Percentiles rank a stretch among this genome's conserved stretches.
Evolutionary conservation across 2,329 filamentous ascomycete genomes (phyloP).

Genomic region (Zymoseptoria ardabiliae): DNA sequence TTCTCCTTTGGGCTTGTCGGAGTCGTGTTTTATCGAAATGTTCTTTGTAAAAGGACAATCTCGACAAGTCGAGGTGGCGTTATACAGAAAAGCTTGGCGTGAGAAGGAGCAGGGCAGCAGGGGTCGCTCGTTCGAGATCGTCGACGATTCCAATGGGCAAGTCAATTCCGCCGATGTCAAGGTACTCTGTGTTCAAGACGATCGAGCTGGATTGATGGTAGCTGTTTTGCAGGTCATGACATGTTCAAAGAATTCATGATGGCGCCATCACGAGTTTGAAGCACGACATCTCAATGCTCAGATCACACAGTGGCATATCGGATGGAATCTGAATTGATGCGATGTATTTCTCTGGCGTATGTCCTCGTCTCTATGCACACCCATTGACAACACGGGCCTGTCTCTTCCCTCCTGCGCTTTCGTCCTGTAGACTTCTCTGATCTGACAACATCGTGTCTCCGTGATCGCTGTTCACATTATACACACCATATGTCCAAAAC

Average conservation of each 20-base stretch:
- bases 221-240: too few relatives aligned
- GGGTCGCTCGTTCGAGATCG: too few relatives aligned
- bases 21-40: too few relatives aligned
- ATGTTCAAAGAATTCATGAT: neutral
- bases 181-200: neutral
- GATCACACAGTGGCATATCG: neutral
- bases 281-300: neutral
- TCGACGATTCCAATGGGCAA: too few relatives aligned
- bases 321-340: neutral
- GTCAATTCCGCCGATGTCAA: too few relatives aligned
- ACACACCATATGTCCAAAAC: too few relatives aligned
- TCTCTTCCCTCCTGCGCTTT: neutral
- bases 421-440: neutral
- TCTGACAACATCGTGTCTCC: neutral
- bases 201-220: too few relatives aligned
- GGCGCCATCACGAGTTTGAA: neutral
- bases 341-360: neutral
- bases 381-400: neutral
- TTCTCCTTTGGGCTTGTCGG: too few relatives aligned
- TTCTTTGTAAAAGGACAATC: neutral
- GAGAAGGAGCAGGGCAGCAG: neutral
- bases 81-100: neutral
- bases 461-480: neutral
- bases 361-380: neutral
- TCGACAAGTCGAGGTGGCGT: neutral